Conservation (phyloP, 1,284 basidiomycete genomes). For the Ganoderma boninense region DNA sequence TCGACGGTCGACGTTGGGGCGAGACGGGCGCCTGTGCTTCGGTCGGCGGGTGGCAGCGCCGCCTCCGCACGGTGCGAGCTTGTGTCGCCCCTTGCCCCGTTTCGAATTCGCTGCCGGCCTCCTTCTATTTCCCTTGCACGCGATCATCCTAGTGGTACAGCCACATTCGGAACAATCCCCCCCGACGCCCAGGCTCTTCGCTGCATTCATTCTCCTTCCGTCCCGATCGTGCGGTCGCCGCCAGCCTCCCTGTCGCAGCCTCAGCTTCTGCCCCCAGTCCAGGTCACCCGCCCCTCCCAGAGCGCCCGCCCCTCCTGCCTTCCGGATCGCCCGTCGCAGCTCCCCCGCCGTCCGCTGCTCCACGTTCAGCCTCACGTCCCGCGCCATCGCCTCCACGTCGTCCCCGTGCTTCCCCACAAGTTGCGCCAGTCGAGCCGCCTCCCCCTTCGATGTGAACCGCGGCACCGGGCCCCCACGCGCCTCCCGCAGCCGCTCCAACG, state of each 20-base stretch:
- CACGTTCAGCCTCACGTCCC: conserved; percentile 82
- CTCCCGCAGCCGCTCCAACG: conserved; percentile 55
- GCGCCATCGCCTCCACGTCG: conserved; percentile 82
- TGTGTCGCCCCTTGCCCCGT: conserved; percentile 17
- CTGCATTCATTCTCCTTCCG: conserved; percentile 12
- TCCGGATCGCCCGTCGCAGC: conserved; percentile 68
- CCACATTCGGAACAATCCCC: conserved; percentile 30
- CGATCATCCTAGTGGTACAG: conserved; percentile 28
- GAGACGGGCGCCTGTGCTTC: neutral
- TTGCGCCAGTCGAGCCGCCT: conserved; percentile 71
- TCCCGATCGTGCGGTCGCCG: conserved; percentile 26
- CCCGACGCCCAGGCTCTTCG: conserved; percentile 19
- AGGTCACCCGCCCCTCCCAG: conserved; percentile 26
- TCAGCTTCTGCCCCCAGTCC: neutral
- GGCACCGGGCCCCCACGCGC: conserved; percentile 50
- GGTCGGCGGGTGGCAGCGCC: conserved; percentile 3
- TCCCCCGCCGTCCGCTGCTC: conserved; percentile 91
- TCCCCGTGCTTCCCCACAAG: conserved; percentile 79
- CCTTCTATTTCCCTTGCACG: conserved; percentile 33
- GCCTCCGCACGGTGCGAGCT: conserved; percentile 19
- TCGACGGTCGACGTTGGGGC: neutral
- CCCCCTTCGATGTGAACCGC: conserved; percentile 77
- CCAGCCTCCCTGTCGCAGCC: neutral
- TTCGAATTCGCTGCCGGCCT: conserved; percentile 17
- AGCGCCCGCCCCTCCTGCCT: conserved; percentile 52